Conservation (phyloP, 1,284 basidiomycete species). For the Marasmius sp. region DNA sequence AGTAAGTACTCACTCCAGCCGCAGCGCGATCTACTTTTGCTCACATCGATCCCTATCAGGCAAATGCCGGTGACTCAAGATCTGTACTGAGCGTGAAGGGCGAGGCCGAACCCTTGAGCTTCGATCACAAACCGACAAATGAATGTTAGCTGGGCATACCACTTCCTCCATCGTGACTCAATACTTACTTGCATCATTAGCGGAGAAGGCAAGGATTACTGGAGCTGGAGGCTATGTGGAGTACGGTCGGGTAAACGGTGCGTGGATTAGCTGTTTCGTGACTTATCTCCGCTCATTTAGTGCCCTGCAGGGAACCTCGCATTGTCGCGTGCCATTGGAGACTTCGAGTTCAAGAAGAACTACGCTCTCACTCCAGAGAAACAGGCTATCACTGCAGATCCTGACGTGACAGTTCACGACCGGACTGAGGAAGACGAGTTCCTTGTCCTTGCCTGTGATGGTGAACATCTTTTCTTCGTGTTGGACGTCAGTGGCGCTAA, state of each 20-base stretch:
- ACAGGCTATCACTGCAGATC: slow-evolving; percentile 95
- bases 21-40: slow-evolving; percentile 4
- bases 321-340: slow-evolving; percentile 92
- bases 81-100: slow-evolving; percentile 89
- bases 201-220: slow-evolving; percentile 85
- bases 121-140: slow-evolving; percentile 95
- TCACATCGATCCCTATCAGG: slow-evolving; percentile 47
- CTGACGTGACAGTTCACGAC: slow-evolving; percentile 85
- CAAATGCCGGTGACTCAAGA: slow-evolving; percentile 97
- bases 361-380: slow-evolving; percentile 78
- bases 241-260: slow-evolving; percentile 96
- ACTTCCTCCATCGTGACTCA: slow-evolving; percentile 11
- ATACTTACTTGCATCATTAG: slow-evolving; percentile 35
- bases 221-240: slow-evolving; percentile 98
- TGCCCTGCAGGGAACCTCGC: slow-evolving; percentile 83
- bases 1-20: slow-evolving; percentile 42
- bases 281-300: not conserved
- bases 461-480: slow-evolving; percentile 43
- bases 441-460: slow-evolving; percentile 94
- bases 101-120: slow-evolving; percentile 84
- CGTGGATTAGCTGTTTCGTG: slow-evolving; percentile 23
- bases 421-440: slow-evolving; percentile 93
- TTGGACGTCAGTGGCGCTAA: not conserved
- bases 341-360: slow-evolving; percentile 99
- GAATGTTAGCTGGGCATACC: slow-evolving; percentile 52